Conservation (phyloP, 805 yeast genomes). For the Candida cerambycidarum region DNA sequence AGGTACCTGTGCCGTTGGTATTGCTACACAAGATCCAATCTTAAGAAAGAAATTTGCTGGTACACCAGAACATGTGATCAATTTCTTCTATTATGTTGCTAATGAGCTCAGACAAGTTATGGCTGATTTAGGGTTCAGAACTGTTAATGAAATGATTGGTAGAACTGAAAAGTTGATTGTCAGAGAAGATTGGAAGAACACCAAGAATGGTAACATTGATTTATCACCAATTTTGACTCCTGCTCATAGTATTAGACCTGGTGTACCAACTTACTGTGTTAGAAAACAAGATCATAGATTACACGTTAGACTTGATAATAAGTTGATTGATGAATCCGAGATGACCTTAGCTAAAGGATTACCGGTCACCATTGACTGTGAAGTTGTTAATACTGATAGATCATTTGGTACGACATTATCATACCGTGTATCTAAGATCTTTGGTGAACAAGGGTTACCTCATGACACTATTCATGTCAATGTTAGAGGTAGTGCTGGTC, state of each 20-base stretch:
- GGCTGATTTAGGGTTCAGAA: constrained; percentile 95
- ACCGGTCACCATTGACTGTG: constrained; percentile 91
- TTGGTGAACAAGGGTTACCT: constrained; percentile 92
- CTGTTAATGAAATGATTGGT: constrained; percentile 97
- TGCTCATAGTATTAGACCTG: constrained; percentile 94
- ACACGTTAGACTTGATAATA: constrained; percentile 92
- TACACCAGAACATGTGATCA: constrained; percentile 97
- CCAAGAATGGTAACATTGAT: constrained; percentile 90
- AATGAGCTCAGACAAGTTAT: constrained; percentile 88
- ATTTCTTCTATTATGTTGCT: constrained; percentile 93
- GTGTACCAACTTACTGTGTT: constrained; percentile 90
- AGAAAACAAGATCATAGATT: constrained; percentile 92
- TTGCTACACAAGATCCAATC: constrained; percentile 97
- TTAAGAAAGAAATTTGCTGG: constrained; percentile 90
- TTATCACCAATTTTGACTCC: constrained; percentile 93
- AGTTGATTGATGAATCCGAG: constrained; percentile 94
- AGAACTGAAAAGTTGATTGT: constrained; percentile 87
- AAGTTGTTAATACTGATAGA: constrained; percentile 94
- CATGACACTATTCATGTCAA: constrained; percentile 95
- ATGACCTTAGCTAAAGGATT: constrained; percentile 93
- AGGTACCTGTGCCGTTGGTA: constrained; percentile 96
- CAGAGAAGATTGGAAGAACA: constrained; percentile 79
- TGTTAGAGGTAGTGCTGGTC: constrained; percentile 93
- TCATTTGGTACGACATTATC: constrained; percentile 94
- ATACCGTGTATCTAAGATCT: constrained; percentile 87